A percentile compares a stretch with the other conserved stretches of the same genome.
phyloP scores from a whole-genome alignment of 176 grass and related monocot genomes.

The Oryza glumipatula region DNA sequence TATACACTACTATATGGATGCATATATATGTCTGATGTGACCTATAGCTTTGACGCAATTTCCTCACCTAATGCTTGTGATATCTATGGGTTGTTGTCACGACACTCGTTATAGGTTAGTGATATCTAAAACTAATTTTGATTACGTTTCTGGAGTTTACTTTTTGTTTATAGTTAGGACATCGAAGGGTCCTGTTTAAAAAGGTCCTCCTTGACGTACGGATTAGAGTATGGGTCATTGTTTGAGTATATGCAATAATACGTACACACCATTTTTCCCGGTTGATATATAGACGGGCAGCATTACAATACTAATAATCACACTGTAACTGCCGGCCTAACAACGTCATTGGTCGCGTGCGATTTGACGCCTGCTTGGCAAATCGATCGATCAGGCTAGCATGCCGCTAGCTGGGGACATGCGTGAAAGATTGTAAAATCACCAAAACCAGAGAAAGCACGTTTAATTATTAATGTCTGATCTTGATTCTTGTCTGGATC shows the following conservation, averaged over 20 bases:
- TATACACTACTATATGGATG: background rate
- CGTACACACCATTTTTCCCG: background rate
- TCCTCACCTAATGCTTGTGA: conserved; percentile 5
- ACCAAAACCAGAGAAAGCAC: background rate
- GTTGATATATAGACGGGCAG: background rate
- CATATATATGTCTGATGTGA: background rate
- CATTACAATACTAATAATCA: background rate
- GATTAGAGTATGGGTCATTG: background rate
- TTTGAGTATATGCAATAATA: conserved; percentile 18
- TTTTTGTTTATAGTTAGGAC: conserved; percentile 32
- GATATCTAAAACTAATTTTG: background rate
- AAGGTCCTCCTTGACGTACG: background rate
- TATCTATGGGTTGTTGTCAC: background rate
- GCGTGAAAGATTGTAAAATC: conserved; percentile 13
- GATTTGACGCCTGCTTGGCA: conserved; percentile 32
- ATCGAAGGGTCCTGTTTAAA: conserved; percentile 6
- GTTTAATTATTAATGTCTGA: background rate
- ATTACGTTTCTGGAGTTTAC: background rate
- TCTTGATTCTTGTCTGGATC: too few relatives aligned
- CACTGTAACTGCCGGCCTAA: conserved; percentile 10
- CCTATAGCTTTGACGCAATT: background rate
- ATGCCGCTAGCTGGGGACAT: background rate
- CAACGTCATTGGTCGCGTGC: conserved; percentile 11
- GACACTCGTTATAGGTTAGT: background rate
- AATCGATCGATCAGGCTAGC: conserved; percentile 1